phyloP scores from a whole-genome alignment of 169 alveolate species.

The Fabrea salina region DNA sequence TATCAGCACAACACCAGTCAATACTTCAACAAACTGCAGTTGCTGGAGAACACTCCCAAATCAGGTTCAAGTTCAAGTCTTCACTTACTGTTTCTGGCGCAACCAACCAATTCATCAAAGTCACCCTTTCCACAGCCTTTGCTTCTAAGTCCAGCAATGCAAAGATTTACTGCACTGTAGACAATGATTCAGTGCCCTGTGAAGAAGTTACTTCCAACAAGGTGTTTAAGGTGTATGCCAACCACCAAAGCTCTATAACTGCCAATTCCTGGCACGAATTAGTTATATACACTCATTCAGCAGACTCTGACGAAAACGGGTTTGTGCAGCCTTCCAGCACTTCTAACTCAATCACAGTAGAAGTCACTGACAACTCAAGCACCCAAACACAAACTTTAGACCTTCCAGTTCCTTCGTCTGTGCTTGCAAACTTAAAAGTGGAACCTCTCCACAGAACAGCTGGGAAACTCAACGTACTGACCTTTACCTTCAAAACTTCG shows the following conservation, averaged over 20 bases:
- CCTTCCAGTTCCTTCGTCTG: not conserved
- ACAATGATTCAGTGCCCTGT: not conserved
- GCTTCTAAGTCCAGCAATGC: not conserved
- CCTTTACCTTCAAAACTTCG: not conserved
- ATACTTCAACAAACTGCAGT: not conserved
- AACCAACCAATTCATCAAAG: not conserved
- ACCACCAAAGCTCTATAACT: not conserved
- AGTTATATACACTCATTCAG: slow-evolving; percentile 4
- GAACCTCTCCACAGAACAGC: not conserved
- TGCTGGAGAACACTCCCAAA: not conserved
- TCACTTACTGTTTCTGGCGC: not conserved
- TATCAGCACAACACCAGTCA: not conserved
- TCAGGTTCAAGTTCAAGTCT: not conserved
- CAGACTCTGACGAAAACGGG: slow-evolving; percentile 11
- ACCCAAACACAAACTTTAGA: slow-evolving; percentile 1
- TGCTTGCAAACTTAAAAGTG: not conserved
- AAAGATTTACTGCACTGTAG: slow-evolving; percentile 18
- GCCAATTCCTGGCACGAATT: slow-evolving; percentile 10
- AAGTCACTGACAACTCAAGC: not conserved
- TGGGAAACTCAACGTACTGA: not conserved
- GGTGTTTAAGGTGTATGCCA: not conserved
- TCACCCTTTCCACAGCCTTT: slow-evolving; percentile 9
- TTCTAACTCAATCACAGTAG: not conserved
- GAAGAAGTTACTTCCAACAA: slow-evolving; percentile 14
- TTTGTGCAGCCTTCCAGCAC: not conserved